Evolutionary conservation across 2,329 filamentous ascomycete genomes (phyloP).

Genomic region (Diaporthe ampelina): DNA sequence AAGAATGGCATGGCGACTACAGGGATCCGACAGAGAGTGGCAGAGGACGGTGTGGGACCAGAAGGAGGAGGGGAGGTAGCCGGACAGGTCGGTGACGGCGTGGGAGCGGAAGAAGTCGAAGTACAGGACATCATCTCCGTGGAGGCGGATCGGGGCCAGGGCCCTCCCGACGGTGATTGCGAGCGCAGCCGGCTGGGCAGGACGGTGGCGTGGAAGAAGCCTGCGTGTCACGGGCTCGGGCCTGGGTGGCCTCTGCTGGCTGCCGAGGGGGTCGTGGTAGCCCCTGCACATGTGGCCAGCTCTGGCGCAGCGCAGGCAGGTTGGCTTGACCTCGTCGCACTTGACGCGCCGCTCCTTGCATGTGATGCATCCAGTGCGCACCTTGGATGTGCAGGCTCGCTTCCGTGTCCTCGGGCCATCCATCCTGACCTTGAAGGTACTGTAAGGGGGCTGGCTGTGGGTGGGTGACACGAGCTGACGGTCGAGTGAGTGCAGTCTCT

Average conservation of each 20-base stretch:
- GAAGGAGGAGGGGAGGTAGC: conserved; percentile 43
- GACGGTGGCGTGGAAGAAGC: conserved; percentile 2
- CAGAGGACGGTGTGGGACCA: conserved; percentile 45
- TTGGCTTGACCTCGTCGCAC: conserved; percentile 47
- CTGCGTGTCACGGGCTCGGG: neutral
- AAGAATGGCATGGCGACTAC: conserved; percentile 43
- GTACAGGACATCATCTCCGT: conserved; percentile 40
- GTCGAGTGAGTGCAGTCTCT: no score
- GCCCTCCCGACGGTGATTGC: conserved; percentile 2
- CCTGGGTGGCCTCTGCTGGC: neutral
- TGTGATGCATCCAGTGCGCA: conserved; percentile 44
- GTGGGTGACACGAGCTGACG: neutral
- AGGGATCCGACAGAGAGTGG: conserved; percentile 42
- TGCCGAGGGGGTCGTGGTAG: conserved; percentile 10
- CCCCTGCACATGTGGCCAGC: neutral
- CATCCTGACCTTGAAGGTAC: no score
- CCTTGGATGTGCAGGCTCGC: conserved; percentile 42
- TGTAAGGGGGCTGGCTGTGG: no score
- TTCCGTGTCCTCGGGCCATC: neutral
- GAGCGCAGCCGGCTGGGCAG: neutral
- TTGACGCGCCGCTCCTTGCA: conserved; percentile 45
- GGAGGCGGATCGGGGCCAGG: conserved; percentile 18
- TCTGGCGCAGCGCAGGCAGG: conserved; percentile 42
- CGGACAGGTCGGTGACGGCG: conserved; percentile 43
- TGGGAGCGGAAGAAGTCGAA: conserved; percentile 45